Percentiles rank a stretch among this genome's conserved stretches.
These are phyloP conservation scores for Kalmanozyma brasiliensis DNA, from an alignment of 1,284 basidiomycete genomes.

Conservation along the genomic window DNA sequence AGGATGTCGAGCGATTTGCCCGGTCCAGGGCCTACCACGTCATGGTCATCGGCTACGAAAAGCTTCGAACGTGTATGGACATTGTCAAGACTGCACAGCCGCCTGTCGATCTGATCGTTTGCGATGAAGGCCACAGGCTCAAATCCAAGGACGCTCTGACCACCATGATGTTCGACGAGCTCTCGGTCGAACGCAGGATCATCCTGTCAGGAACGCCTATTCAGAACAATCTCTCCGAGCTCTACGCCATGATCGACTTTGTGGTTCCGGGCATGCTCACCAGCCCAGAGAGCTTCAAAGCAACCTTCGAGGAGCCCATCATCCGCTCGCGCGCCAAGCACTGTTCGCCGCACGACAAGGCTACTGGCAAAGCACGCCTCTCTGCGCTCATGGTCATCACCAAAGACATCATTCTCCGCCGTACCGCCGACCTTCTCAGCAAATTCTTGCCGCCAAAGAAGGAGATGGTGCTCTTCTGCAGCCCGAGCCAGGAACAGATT, in stretches of 20 bases:
- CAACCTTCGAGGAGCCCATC: constrained; percentile 87
- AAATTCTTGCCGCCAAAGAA: constrained; percentile 90
- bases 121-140: constrained; percentile 95
- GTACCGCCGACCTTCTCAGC: constrained; percentile 77
- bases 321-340: constrained; percentile 84
- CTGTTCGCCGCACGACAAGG: constrained; percentile 77
- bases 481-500: constrained; percentile 74
- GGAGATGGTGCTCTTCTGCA: constrained; percentile 69
- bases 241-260: constrained; percentile 95
- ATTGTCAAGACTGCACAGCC: constrained; percentile 70
- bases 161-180: constrained; percentile 83
- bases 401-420: constrained; percentile 86
- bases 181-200: constrained; percentile 77
- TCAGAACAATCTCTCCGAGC: constrained; percentile 92
- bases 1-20: constrained; percentile 57
- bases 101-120: constrained; percentile 90
- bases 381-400: constrained; percentile 76
- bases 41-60: constrained; percentile 94
- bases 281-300: constrained; percentile 59
- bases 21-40: constrained; percentile 76
- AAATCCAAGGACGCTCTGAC: constrained; percentile 94
- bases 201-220: constrained; percentile 97
- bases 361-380: constrained; percentile 75
- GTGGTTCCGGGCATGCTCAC: constrained; percentile 88
- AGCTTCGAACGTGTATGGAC: constrained; percentile 72